A percentile compares a stretch with the other conserved stretches of the same genome.
These are phyloP conservation scores for Lachnellula subtilissima DNA, from an alignment of 2,329 filamentous ascomycete genomes.

Conservation along the genomic window DNA sequence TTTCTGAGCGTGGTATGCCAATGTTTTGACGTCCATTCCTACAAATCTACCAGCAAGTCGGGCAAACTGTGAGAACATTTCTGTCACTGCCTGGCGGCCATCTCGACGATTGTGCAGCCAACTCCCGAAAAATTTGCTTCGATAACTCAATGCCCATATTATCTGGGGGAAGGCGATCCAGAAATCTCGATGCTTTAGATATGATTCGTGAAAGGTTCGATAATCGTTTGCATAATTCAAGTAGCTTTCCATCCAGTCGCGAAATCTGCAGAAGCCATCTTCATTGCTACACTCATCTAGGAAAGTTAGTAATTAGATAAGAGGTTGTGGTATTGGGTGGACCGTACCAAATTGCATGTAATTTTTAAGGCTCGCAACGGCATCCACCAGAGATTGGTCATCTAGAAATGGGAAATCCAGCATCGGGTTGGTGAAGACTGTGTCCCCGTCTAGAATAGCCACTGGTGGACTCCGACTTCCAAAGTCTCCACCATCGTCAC, in stretches of 20 bases:
- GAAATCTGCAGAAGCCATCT: constrained; percentile 40
- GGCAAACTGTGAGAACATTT: constrained; percentile 35
- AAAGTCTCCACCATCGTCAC: constrained; percentile 26
- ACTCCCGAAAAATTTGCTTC: constrained; percentile 38
- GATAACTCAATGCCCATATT: constrained; percentile 36
- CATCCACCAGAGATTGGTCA: constrained; percentile 18
- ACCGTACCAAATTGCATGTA: constrained; percentile 36
- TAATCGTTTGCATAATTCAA: constrained; percentile 37
- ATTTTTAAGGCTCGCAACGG: constrained; percentile 25
- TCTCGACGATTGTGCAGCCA: constrained; percentile 24
- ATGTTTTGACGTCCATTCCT: constrained; percentile 41
- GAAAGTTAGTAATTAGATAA: constrained; percentile 22
- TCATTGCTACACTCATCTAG: constrained; percentile 41
- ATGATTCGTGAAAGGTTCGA: constrained; percentile 39
- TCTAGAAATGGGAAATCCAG: constrained; percentile 41
- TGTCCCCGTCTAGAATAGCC: constrained; percentile 28
- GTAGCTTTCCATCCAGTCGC: constrained; percentile 48
- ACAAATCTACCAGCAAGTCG: constrained; percentile 49
- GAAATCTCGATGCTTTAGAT: constrained; percentile 41
- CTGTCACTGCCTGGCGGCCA: constrained; percentile 22
- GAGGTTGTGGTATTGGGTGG: constrained; percentile 22
- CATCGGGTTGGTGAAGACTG: constrained; percentile 37
- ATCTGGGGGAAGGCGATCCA: constrained; percentile 51
- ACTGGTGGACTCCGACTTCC: constrained; percentile 22
- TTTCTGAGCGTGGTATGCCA: constrained; percentile 26